Base-by-base conservation (phyloP, 208 protist genomes). In the Leishmania arabica region DNA sequence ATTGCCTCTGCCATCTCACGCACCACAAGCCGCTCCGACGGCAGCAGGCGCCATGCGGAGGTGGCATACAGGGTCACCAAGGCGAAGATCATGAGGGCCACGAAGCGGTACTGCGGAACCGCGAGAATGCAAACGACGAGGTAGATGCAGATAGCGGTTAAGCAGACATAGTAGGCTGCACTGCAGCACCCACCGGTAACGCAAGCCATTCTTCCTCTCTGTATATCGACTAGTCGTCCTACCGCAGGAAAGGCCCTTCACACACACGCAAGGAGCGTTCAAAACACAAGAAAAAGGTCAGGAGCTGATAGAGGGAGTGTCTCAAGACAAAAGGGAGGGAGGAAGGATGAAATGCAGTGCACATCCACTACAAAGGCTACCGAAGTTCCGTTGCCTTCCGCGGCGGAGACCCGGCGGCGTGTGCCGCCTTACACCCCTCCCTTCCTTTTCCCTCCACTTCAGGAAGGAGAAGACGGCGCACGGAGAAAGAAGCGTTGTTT, bases 11-110 rank as follows among this genome's bases (percentile, higher is more conserved):
- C 82, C 27, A 27, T 58, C n/a, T 66, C 42, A 11, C 64, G 77
- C 62, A 85, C 77, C 1, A 69, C 64, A 13, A 47, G 37, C 51
- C 49, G 77, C 82, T 85, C 82, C n/a, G 82, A 85, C 21, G 82
- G 82, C 78, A 85, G 54, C 37, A 78, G 45, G 7, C 82, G 77
- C 82, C 82, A 85, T 69, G 82, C 82, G 1, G 82, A 85, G 7
- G 73, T 76, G 9, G 71, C 73, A 54, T 76, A 85, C 21, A 79
- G 54, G 0, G n/a, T 72, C 40, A 75, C 42, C n/a, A 85, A 27
- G 3, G 19, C 73, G 17, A 85, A 45, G 7, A 81, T 65, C 64
- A 85, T 78, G 3, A 85, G 31, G 6, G 82, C 82, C 17, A 85
- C 77, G 45, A 70, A 81, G 53, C 82, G 77, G 65, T 85, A 85